Conservation (phyloP, 1,284 basidiomycete species). For the Ceratobasidium sp. region DNA sequence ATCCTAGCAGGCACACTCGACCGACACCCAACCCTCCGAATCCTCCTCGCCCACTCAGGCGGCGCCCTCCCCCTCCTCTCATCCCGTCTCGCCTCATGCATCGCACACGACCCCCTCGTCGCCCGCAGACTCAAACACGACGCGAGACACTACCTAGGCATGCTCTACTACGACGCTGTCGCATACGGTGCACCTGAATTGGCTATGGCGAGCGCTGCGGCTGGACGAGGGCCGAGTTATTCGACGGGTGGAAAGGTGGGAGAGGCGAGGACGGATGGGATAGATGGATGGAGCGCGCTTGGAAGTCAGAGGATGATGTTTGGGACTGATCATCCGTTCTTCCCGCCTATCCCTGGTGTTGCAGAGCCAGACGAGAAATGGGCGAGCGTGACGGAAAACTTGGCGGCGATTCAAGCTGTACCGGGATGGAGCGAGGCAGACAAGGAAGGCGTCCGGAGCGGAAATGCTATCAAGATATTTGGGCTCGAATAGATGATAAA, state of each 20-base stretch:
- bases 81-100: conserved; percentile 84
- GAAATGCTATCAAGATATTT: conserved; percentile 79
- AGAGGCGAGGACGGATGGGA: conserved; percentile 16
- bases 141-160: conserved; percentile 84
- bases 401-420: conserved; percentile 79
- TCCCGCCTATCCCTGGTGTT: conserved; percentile 75
- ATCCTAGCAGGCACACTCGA: conserved; percentile 86
- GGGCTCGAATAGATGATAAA: conserved; percentile 51
- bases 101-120: conserved; percentile 84
- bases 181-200: conserved; percentile 65
- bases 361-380: conserved; percentile 69
- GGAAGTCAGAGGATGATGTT: conserved; percentile 77
- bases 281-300: conserved; percentile 51
- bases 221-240: conserved; percentile 42
- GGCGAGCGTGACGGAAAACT: conserved; percentile 85
- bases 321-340: conserved; percentile 92
- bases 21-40: conserved; percentile 75
- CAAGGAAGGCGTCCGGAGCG: conserved; percentile 74
- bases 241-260: neutral
- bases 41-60: conserved; percentile 87
- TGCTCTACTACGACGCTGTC: conserved; percentile 84
- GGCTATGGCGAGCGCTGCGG: conserved; percentile 47
- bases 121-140: conserved; percentile 80
- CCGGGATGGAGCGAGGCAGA: conserved; percentile 72
- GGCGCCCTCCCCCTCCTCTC: conserved; percentile 84